A percentile compares a stretch with the other conserved stretches of the same genome.
Evolutionary conservation across 768 basidiomycete genomes (phyloP).

Genomic region (Leucosporidium scottii): DNA sequence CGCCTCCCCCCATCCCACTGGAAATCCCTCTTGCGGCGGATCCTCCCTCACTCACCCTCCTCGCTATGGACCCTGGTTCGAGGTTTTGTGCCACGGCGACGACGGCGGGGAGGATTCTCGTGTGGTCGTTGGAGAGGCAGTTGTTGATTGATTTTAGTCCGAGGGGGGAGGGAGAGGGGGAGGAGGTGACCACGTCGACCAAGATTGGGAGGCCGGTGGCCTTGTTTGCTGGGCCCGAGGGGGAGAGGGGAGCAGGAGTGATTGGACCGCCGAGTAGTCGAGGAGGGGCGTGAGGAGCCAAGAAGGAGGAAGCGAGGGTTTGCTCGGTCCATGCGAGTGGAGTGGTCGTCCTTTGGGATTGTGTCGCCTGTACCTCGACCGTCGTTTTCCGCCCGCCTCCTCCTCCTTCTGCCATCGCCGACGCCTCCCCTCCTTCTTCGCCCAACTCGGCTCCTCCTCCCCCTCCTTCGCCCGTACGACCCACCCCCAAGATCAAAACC

Average conservation of each 20-base stretch:
- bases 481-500: background rate
- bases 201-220: constrained; percentile 25
- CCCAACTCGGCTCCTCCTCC: constrained; percentile 34
- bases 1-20: constrained; percentile 48
- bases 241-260: too few species aligned
- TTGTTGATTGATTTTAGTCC: constrained; percentile 13
- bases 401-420: too few species aligned
- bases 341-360: constrained; percentile 52
- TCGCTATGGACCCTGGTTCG: constrained; percentile 59
- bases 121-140: constrained; percentile 51
- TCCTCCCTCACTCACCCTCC: constrained; percentile 49
- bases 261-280: too few species aligned
- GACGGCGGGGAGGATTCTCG: constrained; percentile 55
- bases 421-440: too few species aligned
- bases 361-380: constrained; percentile 43
- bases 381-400: constrained; percentile 51
- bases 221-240: too few species aligned
- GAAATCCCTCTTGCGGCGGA: constrained; percentile 50
- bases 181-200: constrained; percentile 47
- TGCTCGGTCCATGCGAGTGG: constrained; percentile 54
- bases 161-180: constrained; percentile 30
- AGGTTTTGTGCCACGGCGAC: constrained; percentile 66
- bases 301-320: constrained; percentile 13
- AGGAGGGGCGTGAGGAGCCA: background rate
- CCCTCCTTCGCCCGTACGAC: background rate